Percentiles rank a stretch among this genome's conserved stretches.
These are phyloP conservation scores for Boletus mariae DNA, from an alignment of 1,284 basidiomycete species.

Conservation along the genomic window DNA sequence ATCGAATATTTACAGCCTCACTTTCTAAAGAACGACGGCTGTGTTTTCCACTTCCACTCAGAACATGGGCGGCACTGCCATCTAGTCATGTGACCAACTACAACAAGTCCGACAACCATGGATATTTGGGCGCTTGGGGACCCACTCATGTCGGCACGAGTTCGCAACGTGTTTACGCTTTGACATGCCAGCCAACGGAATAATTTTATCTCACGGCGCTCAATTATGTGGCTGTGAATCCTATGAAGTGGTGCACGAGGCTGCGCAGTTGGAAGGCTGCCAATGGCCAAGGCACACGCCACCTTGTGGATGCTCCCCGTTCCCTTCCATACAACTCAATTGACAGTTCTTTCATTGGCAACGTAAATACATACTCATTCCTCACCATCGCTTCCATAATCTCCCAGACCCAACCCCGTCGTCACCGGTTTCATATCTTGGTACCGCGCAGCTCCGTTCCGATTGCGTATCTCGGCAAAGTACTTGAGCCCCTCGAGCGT, in stretches of 20 bases:
- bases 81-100: conserved; percentile 12
- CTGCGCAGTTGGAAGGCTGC: conserved; percentile 16
- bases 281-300: conserved; percentile 25
- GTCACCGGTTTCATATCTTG: conserved; percentile 29
- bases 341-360: background rate
- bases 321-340: background rate
- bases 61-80: background rate
- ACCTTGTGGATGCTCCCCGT: conserved; percentile 1
- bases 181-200: conserved; percentile 3
- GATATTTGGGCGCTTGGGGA: conserved; percentile 5
- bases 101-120: conserved; percentile 17
- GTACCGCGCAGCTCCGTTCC: conserved; percentile 37
- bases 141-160: conserved; percentile 5
- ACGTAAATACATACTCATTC: conserved; percentile 33
- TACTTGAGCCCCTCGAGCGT: conserved; percentile 84
- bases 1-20: background rate
- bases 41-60: background rate
- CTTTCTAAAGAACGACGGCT: conserved; percentile 9
- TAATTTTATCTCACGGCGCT: too few relatives aligned
- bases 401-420: conserved; percentile 55
- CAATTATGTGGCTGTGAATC: conserved; percentile 21
- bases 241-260: conserved; percentile 24
- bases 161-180: conserved; percentile 20
- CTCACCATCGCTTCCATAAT: conserved; percentile 78
- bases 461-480: conserved; percentile 75